phyloP scores from a whole-genome alignment of 805 yeast species.

The Kodamaea jinghongensis region DNA sequence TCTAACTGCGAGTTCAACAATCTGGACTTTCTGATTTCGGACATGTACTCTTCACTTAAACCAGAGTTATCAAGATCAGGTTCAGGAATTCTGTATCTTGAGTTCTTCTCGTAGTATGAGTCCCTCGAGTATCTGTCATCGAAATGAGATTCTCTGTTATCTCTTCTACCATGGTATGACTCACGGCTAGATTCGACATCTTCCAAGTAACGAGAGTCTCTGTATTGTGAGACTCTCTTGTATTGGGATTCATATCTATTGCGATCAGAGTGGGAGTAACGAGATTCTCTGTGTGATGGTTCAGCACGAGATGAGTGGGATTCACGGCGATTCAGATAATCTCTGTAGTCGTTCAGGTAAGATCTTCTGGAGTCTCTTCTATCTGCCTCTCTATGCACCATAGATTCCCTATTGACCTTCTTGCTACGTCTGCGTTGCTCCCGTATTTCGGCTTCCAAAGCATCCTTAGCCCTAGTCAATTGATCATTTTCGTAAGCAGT shows the following conservation, averaged over 20 bases:
- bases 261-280: background rate
- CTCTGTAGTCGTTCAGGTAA: conserved; percentile 5
- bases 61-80: conserved; percentile 33
- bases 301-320: conserved; percentile 1
- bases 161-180: background rate
- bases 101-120: conserved; percentile 15
- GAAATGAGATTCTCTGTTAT: conserved; percentile 34
- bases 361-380: conserved; percentile 2
- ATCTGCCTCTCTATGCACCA: conserved; percentile 9
- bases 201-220: conserved; percentile 6
- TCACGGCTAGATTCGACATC: conserved; percentile 4
- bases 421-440: conserved; percentile 19
- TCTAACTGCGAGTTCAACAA: conserved; percentile 43
- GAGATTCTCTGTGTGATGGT: background rate
- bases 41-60: conserved; percentile 43
- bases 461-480: conserved; percentile 43
- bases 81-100: conserved; percentile 33
- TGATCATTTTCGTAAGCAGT: conserved; percentile 48
- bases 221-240: conserved; percentile 10
- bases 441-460: conserved; percentile 32
- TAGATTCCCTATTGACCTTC: conserved; percentile 12
- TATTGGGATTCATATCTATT: conserved; percentile 2
- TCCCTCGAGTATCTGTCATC: conserved; percentile 20
- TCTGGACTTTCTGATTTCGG: conserved; percentile 44
- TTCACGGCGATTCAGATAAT: conserved; percentile 1